Percentiles rank a stretch among this genome's conserved stretches.
Evolutionary conservation across 1,284 basidiomycete genomes (phyloP).

Genomic region (Ceratobasidium sp.): DNA sequence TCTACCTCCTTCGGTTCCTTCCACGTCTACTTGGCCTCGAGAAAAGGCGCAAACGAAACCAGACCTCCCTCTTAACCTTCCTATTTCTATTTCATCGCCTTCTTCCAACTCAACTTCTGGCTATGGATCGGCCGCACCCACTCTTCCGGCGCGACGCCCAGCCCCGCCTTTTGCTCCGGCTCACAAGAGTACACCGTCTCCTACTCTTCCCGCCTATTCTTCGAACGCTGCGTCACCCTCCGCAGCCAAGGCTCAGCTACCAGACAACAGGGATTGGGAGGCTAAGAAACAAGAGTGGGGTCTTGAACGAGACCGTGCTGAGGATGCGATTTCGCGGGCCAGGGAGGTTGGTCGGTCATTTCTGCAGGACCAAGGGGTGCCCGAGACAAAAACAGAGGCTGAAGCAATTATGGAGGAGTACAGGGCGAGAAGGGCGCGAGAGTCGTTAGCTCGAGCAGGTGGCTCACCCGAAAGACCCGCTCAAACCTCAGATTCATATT

Average conservation of each 20-base stretch:
- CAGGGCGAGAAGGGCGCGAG: slow-evolving; percentile 21
- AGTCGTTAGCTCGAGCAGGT: slow-evolving; percentile 17
- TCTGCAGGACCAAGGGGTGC: slow-evolving; percentile 9
- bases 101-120: background rate
- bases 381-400: slow-evolving; percentile 29
- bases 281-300: slow-evolving; percentile 28
- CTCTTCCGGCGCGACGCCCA: slow-evolving; percentile 33
- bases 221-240: slow-evolving; percentile 22
- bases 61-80: slow-evolving; percentile 4
- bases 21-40: slow-evolving; percentile 14
- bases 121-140: slow-evolving; percentile 10
- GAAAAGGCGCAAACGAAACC: slow-evolving; percentile 35
- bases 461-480: slow-evolving; percentile 23
- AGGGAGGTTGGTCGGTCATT: slow-evolving; percentile 25
- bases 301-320: slow-evolving; percentile 41
- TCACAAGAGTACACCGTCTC: slow-evolving; percentile 16
- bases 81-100: slow-evolving; percentile 5
- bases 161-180: slow-evolving; percentile 40
- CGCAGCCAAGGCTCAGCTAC: slow-evolving; percentile 5
- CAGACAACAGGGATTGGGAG: slow-evolving; percentile 34
- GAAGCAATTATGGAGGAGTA: slow-evolving; percentile 42
- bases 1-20: slow-evolving; percentile 18
- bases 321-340: slow-evolving; percentile 43
- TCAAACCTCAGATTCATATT: background rate
- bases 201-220: slow-evolving; percentile 37